These are phyloP conservation scores for Ophiocordyceps sinensis DNA, from an alignment of 2,329 filamentous ascomycete species.

Conservation along the genomic window DNA sequence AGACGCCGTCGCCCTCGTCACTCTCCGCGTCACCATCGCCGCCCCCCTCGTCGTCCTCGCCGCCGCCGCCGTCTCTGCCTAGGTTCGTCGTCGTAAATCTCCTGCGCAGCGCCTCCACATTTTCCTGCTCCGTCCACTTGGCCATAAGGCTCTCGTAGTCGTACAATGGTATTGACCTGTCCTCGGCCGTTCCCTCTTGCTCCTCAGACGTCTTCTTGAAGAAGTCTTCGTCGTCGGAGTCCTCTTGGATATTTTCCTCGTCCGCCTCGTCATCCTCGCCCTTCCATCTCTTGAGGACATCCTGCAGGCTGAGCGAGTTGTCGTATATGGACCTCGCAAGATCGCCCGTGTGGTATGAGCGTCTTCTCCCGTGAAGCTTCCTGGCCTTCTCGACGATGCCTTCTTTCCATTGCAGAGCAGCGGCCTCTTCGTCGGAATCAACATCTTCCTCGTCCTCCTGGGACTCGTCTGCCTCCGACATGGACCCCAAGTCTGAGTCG, in stretches of 20 bases:
- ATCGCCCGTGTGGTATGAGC: conserved; percentile 65
- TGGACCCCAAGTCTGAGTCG: conserved; percentile 86
- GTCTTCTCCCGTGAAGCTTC: conserved; percentile 53
- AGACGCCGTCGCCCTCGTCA: conserved; percentile 65
- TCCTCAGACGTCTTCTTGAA: conserved; percentile 50
- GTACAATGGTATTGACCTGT: conserved; percentile 63
- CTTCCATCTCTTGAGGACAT: conserved; percentile 69
- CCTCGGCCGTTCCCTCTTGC: conserved; percentile 61
- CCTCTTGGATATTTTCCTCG: conserved; percentile 44
- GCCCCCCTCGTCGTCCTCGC: conserved; percentile 45
- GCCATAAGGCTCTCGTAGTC: conserved; percentile 68
- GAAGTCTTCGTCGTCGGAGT: conserved; percentile 45
- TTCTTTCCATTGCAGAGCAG: conserved; percentile 71
- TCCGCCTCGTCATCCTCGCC: conserved; percentile 43
- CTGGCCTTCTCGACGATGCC: conserved; percentile 66
- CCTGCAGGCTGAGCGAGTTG: conserved; percentile 54
- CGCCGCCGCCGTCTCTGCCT: conserved; percentile 16
- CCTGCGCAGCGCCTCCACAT: conserved; percentile 57
- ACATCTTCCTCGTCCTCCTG: conserved; percentile 37
- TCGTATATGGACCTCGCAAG: conserved; percentile 85
- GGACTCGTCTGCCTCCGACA: conserved; percentile 43
- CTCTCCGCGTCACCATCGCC: background rate
- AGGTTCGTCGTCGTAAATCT: conserved; percentile 63
- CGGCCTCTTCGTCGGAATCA: conserved; percentile 53
- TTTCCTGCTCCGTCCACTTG: conserved; percentile 74